Conservation (phyloP, 148 eudicot species). For the Rhododendron vialii region DNA sequence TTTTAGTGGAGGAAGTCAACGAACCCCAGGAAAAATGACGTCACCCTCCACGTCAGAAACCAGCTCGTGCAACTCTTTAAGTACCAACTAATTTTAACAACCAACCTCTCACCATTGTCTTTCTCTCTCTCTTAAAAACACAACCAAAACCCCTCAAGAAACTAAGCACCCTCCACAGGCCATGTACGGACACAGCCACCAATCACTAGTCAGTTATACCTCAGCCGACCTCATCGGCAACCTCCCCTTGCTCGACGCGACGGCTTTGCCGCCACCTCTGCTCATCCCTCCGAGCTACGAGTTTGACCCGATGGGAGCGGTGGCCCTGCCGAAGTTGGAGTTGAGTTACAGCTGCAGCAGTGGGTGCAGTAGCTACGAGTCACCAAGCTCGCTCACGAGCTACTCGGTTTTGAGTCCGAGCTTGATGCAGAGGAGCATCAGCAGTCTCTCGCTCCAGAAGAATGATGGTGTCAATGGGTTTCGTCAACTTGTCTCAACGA, state of each 20-base stretch:
- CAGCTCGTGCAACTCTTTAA: constrained; percentile 22
- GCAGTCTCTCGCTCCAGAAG: constrained; percentile 54
- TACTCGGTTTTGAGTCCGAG: constrained; percentile 15
- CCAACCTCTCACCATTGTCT: neutral
- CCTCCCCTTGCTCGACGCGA: neutral
- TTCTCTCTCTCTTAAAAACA: constrained; percentile 3
- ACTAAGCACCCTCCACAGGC: neutral
- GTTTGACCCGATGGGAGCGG: neutral
- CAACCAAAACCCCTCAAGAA: neutral
- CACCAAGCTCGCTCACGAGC: constrained; percentile 26
- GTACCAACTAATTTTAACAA: neutral
- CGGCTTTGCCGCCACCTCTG: constrained; percentile 7
- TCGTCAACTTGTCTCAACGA: constrained; percentile 20
- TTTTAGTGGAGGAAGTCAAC: neutral
- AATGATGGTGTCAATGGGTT: constrained; percentile 17
- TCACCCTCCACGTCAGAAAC: constrained; percentile 27
- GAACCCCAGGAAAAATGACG: constrained; percentile 12
- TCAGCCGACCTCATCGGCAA: constrained; percentile 12
- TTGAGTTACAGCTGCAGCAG: constrained; percentile 21
- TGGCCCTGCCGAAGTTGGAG: constrained; percentile 14
- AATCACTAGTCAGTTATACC: neutral
- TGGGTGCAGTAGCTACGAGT: constrained; percentile 31
- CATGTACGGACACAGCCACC: constrained; percentile 27
- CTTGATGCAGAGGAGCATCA: constrained; percentile 30
- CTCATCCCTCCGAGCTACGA: constrained; percentile 19